phyloP scores from a whole-genome alignment of 176 grass and related monocot species.

The Puya raimondii region DNA sequence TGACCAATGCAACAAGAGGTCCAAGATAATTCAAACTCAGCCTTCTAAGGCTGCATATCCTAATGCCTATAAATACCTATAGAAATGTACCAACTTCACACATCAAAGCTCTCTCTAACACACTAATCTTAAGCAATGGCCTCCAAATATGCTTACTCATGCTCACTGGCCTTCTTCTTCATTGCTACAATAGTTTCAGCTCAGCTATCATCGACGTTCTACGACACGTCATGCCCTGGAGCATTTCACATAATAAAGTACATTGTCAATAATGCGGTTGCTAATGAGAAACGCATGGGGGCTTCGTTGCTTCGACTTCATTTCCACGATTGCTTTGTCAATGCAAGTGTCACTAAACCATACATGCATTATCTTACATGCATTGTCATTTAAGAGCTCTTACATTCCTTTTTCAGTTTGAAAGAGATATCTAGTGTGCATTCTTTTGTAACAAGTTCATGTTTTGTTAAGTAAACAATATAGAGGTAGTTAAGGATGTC shows the following conservation, averaged over 20 bases:
- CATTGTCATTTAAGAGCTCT: too few relatives aligned
- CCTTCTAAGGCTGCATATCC: background rate
- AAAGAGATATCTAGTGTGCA: too few relatives aligned
- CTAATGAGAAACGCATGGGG: conserved; percentile 39
- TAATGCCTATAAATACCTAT: conserved; percentile 35
- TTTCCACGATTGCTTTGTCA: conserved; percentile 66
- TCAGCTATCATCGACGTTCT: conserved; percentile 44
- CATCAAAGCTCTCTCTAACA: background rate
- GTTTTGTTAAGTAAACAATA: too few relatives aligned
- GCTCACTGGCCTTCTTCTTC: conserved; percentile 19
- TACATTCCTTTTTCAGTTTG: too few relatives aligned
- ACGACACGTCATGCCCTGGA: conserved; percentile 43
- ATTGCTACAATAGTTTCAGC: conserved; percentile 22
- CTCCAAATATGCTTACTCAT: background rate
- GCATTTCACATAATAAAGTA: conserved; percentile 33
- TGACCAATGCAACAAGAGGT: background rate
- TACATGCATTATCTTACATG: background rate
- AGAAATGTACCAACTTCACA: background rate
- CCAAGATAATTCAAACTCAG: conserved; percentile 16
- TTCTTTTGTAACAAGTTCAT: too few relatives aligned
- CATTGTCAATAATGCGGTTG: conserved; percentile 18
- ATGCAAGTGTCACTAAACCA: conserved; percentile 20
- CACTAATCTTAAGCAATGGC: conserved; percentile 6
- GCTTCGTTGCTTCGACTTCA: conserved; percentile 61
- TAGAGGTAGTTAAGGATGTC: too few relatives aligned